Base-by-base conservation (phyloP, 768 basidiomycete genomes). In the Amanita inopinata region DNA sequence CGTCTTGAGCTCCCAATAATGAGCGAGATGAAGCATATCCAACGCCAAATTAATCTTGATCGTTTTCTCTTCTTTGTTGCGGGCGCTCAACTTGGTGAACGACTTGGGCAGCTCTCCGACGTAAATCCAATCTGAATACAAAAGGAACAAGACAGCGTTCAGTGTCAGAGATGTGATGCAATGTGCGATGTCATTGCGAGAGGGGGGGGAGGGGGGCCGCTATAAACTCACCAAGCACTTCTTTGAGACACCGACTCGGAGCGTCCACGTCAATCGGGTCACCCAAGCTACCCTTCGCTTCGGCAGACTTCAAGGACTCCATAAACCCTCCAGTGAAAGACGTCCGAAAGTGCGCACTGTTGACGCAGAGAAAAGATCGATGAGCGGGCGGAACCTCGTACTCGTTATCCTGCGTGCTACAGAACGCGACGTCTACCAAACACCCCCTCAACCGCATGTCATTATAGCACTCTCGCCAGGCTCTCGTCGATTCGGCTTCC, bases 361-460 rank as follows among this genome's bases (percentile, higher is more conserved):
- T 57, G 3, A 61, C 62, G 11, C 61, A 60, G 24, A 73, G 51
- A 43, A 67, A 66, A 2, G 56, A 45, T 3, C 66, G 62, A 49
- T 72, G 71, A 1, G 65, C 70, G 3, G 54, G 52, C n/a, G 68
- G 52, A 3, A 35, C 51, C 5, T 55, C 52, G 8, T 49, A 43
- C 3, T 55, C 51, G 4, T 43, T 49, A 8, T 44, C 42, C 15
- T 43, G 36, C 1, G 61, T 47, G 17, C 50, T 36, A n/a, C n/a
- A n/a, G 39, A 74, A 65, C 3, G 50, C 38, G 17, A 69, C 60
- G 48, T 72, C 70, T 0, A 60, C 64, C 11, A 70, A 53, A 12
- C 46, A 38, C 3, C 56, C 49, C 8, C 53, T 45, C 23, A 43
- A 40, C 7, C 72, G 56, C 49, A 70, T 60, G 17, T 51, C 47